Evolutionary conservation across 306 rosid genomes (phyloP), one percentile per base, ranked within the genome.

Genomic region (Dryas octopetala): DNA sequence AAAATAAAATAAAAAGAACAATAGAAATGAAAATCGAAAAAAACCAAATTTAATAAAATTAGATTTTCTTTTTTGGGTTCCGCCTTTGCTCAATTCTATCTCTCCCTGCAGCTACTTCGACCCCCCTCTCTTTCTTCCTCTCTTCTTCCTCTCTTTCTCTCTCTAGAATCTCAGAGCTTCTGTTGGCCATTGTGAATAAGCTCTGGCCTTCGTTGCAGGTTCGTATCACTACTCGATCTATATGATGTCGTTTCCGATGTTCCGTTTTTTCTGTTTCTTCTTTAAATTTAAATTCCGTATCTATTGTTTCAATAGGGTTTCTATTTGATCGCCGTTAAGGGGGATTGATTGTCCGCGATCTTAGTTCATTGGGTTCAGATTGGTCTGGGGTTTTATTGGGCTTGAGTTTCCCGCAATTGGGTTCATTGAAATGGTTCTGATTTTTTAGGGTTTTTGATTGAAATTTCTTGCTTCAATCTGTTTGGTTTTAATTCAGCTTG

Each of bases 121-220:
- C 81, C 87, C 82, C 57, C 70, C 62, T 70, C 40, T 79, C 76
- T 68, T 28, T 70, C 66, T 76, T 48, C 70, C 66, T 52, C 51
- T 79, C 78, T 62, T 44, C 26, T 41, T 45, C 73, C 76, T 63
- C 71, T 70, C 13, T 67, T 80, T 54, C 75, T 64, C 47, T 74
- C 83, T 92, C 86, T 83, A 85, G 78, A 88, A 85, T 87, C 93
- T 90, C 90, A 83, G 82, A 78, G 85, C 86, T 79, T 74, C 66
- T 88, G 63, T 84, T 78, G 82, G 84, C 84, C 86, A 79, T 88
- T 89, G 76, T 62, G 83, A 70, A 44, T 71, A 74, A 81, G 71
- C 90, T 79, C 78, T 74, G 80, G 74, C 79, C 76, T 80, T 87
- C 76, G 76, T 85, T 78, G 83, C 79, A 90, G 97, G 97, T 95